Evolutionary conservation across 75 land plant genomes (phyloP).

Genomic region (Cunninghamia lanceolata): DNA sequence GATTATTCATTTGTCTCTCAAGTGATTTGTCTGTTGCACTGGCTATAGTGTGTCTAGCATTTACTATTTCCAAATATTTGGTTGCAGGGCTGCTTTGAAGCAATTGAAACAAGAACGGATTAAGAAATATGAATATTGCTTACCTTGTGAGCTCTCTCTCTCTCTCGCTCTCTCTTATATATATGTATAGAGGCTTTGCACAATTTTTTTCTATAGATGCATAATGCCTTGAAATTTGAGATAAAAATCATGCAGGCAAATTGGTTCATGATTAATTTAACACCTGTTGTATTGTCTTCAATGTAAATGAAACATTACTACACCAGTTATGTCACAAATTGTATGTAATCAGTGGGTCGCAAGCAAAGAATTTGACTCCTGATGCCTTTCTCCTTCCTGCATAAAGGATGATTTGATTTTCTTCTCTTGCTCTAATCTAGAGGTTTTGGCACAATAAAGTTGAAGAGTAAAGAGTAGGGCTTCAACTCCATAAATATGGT

Average conservation of each 20-base stretch:
- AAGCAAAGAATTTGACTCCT: background rate
- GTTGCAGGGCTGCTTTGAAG: slow-evolving; percentile 80
- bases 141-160: slow-evolving; percentile 64
- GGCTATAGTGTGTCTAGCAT: background rate
- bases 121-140: slow-evolving; percentile 93
- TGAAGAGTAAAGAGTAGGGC: no score
- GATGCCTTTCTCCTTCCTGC: background rate
- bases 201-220: background rate
- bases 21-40: background rate
- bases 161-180: background rate
- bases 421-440: background rate
- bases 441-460: no score
- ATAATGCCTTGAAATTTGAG: background rate
- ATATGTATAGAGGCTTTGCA: no score
- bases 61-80: background rate
- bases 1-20: background rate
- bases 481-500: no score
- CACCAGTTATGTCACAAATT: background rate
- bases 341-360: background rate
- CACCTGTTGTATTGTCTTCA: background rate
- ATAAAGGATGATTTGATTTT: background rate
- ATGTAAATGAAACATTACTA: background rate
- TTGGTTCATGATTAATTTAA: background rate
- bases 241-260: background rate
- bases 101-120: slow-evolving; percentile 82